phyloP scores from a whole-genome alignment of 2,329 filamentous ascomycete species.

The Eutypa lata region DNA sequence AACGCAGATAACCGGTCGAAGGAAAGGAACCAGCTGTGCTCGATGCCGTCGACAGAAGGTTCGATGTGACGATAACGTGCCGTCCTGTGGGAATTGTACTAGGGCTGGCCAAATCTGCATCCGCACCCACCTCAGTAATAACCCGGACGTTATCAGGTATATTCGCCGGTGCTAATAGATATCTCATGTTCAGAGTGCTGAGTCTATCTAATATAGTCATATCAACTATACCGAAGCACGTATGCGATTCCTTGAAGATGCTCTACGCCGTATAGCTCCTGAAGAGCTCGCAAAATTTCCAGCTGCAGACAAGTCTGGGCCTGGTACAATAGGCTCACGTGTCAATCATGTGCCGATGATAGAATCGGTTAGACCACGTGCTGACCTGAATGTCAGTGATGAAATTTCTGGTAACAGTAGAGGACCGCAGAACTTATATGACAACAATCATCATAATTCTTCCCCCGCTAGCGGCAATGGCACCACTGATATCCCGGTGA shows the following conservation, averaged over 20 bases:
- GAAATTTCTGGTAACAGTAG: no score
- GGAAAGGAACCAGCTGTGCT: constrained; percentile 30
- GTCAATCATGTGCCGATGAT: background rate
- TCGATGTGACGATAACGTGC: constrained; percentile 27
- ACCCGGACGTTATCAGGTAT: constrained; percentile 11
- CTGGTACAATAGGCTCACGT: constrained; percentile 5
- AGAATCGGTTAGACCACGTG: no score
- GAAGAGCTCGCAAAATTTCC: constrained; percentile 16
- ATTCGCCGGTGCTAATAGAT: no score
- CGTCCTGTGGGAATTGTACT: constrained; percentile 28
- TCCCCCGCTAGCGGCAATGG: constrained; percentile 3
- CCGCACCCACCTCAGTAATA: constrained; percentile 14
- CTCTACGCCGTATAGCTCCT: constrained; percentile 16
- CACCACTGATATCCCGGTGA: constrained; percentile 1
- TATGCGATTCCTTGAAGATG: constrained; percentile 15
- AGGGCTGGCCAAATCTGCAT: constrained; percentile 27
- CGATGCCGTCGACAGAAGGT: constrained; percentile 32
- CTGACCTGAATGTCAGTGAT: no score
- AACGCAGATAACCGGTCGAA: constrained; percentile 4
- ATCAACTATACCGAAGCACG: constrained; percentile 9
- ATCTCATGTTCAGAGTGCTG: no score
- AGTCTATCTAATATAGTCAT: no score
- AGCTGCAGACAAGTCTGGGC: background rate
- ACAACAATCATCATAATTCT: constrained; percentile 4
- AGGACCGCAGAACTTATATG: constrained; percentile 11